Evolutionary conservation across 129 eudicot genomes (phyloP).

Genomic region (Saussurea involucrata): DNA sequence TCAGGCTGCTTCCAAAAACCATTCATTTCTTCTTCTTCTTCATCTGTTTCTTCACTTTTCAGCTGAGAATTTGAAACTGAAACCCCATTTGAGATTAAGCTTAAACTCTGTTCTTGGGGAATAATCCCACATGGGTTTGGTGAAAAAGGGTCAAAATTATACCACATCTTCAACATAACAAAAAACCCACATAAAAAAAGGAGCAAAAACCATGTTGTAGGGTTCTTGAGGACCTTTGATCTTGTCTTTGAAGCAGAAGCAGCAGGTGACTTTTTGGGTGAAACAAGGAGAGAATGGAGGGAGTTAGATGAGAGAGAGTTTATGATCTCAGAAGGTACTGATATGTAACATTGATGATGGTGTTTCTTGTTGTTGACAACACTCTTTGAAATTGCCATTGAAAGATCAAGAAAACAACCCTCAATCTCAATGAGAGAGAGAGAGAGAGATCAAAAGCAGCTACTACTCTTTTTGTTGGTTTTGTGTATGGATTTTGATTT

Average conservation of each 20-base stretch:
- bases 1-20: constrained; percentile 86
- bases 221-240: constrained; percentile 43
- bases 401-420: not conserved
- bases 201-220: constrained; percentile 49
- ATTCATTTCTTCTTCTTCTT: constrained; percentile 27
- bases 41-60: constrained; percentile 13
- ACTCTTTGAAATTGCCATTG: constrained; percentile 62
- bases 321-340: constrained; percentile 79
- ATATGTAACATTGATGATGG: constrained; percentile 58
- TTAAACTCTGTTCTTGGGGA: constrained; percentile 22
- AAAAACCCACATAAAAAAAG: constrained; percentile 43
- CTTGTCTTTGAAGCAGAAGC: constrained; percentile 44
- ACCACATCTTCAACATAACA: constrained; percentile 51
- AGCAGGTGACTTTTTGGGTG: constrained; percentile 46
- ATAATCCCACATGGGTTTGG: constrained; percentile 53
- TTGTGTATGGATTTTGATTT: not conserved
- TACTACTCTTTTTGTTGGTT: constrained; percentile 1
- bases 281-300: constrained; percentile 59
- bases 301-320: constrained; percentile 72
- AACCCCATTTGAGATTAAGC: constrained; percentile 38
- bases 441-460: not conserved
- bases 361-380: constrained; percentile 44
- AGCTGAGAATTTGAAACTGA: constrained; percentile 17
- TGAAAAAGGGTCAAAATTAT: constrained; percentile 54
- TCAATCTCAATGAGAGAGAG: not conserved